Base-by-base conservation (phyloP, 2,329 filamentous ascomycete genomes). In the Penicillium sclerotiorum region DNA sequence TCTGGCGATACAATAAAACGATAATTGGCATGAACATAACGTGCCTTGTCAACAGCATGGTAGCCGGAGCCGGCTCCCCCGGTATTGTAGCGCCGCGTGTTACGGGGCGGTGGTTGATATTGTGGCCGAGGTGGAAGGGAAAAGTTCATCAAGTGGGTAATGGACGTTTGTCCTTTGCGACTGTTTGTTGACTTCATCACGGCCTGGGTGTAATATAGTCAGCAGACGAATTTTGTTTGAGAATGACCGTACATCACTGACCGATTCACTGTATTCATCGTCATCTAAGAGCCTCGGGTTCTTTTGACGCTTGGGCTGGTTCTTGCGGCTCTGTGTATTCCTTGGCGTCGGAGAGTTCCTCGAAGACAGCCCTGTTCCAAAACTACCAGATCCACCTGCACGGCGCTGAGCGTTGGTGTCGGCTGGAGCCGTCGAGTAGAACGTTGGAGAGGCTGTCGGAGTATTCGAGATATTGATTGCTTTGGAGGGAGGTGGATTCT, bases 91-190 rank as follows among this genome's bases (percentile, higher is more conserved):
- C 88, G 81, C 49, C 88, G 83, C 62, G 82, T 80, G 28, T 83
- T 79, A 53, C 82, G 75, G 78, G 77, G 60, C 83, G 81, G 61
- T 80, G 80, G 62, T 39, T 75, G 68, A 50, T 73, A 66, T 53
- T 86, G 83, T 18, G 87, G 87, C 40, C 89, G 84, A 35, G 88
- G 85, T 18, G 92, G 89, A 17, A 90, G 78, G 37, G 88, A 85
- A 72, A 96, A 95, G 76, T 93, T 93, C 80, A 99, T 89, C 49
- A 99, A 77, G 72, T 99, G 94, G 33, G 94, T 97, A 68, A 99
- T 99, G 64, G 90, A 95, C 46, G 91, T 96, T 73, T 96, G 93
- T 46, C 94, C 94, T 63, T 94, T 90, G 51, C 94, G 87, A 62
- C 84, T 85, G 61, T 76, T 85, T 53, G 81, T 78, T 45, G 82